A percentile compares a stretch with the other conserved stretches of the same genome.
phyloP scores from a whole-genome alignment of 179 eudicot species.

The Kewa caespitosa region DNA sequence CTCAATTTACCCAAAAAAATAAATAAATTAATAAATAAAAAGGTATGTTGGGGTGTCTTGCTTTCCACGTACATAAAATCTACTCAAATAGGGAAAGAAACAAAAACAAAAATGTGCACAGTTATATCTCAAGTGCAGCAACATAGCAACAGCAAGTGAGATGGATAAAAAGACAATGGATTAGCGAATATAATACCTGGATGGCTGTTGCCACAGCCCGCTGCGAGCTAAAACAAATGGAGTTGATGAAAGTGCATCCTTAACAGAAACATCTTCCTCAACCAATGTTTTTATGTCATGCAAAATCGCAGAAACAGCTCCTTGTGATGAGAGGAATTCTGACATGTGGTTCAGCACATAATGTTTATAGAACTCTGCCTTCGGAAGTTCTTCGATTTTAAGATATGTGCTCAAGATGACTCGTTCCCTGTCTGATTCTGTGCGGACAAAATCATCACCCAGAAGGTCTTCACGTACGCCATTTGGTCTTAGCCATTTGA shows the following conservation, averaged over 20 bases:
- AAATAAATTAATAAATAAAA: too few species aligned
- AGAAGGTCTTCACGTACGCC: constrained; percentile 74
- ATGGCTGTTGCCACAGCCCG: constrained; percentile 89
- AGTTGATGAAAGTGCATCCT: constrained; percentile 50
- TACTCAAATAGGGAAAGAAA: too few species aligned
- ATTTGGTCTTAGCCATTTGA: constrained; percentile 83
- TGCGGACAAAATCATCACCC: constrained; percentile 85
- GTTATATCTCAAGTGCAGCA: not conserved
- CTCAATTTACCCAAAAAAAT: too few species aligned
- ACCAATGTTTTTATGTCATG: constrained; percentile 63
- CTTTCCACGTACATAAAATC: too few species aligned
- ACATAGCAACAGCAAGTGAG: not conserved
- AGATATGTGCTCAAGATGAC: constrained; percentile 62
- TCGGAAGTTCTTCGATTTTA: constrained; percentile 60
- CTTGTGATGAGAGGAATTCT: constrained; percentile 60
- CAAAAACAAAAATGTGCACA: too few species aligned
- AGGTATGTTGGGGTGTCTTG: too few species aligned
- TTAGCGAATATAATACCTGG: constrained; percentile 52
- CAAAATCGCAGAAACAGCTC: constrained; percentile 64
- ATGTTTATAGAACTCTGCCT: constrained; percentile 71
- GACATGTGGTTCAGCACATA: constrained; percentile 83
- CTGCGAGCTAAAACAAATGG: constrained; percentile 83
- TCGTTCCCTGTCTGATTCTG: constrained; percentile 86
- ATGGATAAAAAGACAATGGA: not conserved
- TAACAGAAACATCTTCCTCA: constrained; percentile 71